phyloP scores from a whole-genome alignment of 2,329 filamentous ascomycete genomes.

The Aspergillus brunneoviolaceus region DNA sequence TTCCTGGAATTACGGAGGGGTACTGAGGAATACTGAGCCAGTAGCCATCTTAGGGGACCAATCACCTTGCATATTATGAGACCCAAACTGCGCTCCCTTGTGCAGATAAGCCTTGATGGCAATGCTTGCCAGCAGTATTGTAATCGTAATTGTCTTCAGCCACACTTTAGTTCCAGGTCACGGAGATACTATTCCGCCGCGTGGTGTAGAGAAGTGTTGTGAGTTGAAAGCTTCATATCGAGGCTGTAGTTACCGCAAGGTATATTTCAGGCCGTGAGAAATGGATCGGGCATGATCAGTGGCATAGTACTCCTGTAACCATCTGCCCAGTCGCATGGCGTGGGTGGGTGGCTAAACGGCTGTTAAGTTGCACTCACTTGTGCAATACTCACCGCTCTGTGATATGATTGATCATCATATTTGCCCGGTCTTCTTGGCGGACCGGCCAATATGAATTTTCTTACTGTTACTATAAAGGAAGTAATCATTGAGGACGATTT shows the following conservation, averaged over 20 bases:
- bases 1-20: constrained; percentile 10
- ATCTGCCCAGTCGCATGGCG: constrained; percentile 1
- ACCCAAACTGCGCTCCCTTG: background rate
- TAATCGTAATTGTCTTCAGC: background rate
- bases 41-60: constrained; percentile 1
- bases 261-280: constrained; percentile 11
- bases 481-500: background rate
- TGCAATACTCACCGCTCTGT: constrained; percentile 10
- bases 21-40: too few relatives aligned
- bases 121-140: background rate
- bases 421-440: background rate
- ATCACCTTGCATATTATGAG: background rate
- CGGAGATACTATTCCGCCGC: background rate
- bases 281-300: constrained; percentile 2
- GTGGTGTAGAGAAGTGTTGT: background rate
- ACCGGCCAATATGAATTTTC: background rate
- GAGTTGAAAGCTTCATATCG: background rate
- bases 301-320: background rate
- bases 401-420: background rate
- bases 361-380: background rate
- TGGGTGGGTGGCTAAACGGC: background rate
- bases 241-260: background rate
- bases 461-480: background rate
- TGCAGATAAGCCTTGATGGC: background rate
- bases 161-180: too few relatives aligned